Evolutionary conservation across 2,329 filamentous ascomycete genomes (phyloP).

Genomic region (Colletotrichum tamarilloi): DNA sequence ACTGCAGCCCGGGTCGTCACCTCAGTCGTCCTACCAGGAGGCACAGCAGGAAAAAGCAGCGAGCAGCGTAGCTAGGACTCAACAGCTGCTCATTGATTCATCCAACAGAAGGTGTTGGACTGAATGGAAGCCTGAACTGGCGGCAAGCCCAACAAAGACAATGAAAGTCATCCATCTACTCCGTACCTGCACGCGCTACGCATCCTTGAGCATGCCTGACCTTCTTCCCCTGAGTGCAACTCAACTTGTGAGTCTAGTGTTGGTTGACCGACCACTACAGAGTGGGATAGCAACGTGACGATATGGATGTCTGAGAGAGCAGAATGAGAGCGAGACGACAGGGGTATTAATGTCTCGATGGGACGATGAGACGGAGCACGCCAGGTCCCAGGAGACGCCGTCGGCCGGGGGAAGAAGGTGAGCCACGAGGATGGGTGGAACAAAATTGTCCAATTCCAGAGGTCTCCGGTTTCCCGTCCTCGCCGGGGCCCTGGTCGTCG

Average conservation of each 20-base stretch:
- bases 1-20: neutral
- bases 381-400: constrained; percentile 28
- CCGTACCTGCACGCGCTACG: constrained; percentile 5
- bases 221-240: neutral
- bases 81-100: neutral
- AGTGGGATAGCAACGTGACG: neutral
- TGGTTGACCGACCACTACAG: neutral
- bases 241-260: neutral
- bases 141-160: constrained; percentile 28
- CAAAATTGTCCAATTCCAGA: constrained; percentile 33
- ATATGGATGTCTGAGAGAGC: neutral
- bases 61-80: neutral
- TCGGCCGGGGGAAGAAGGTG: constrained; percentile 30
- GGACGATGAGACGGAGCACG: constrained; percentile 29
- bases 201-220: constrained; percentile 15
- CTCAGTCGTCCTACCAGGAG: neutral
- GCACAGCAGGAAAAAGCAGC: constrained; percentile 1
- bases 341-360: neutral
- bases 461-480: constrained; percentile 7
- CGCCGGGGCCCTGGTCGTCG: constrained; percentile 25
- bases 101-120: constrained; percentile 8
- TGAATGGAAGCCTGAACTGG: constrained; percentile 13
- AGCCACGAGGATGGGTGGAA: constrained; percentile 32
- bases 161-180: constrained; percentile 19
- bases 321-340: neutral